Percentiles rank a stretch among this genome's conserved stretches.
Conservation (phyloP, 129 eudicot species). For the Kitagawia praeruptora region DNA sequence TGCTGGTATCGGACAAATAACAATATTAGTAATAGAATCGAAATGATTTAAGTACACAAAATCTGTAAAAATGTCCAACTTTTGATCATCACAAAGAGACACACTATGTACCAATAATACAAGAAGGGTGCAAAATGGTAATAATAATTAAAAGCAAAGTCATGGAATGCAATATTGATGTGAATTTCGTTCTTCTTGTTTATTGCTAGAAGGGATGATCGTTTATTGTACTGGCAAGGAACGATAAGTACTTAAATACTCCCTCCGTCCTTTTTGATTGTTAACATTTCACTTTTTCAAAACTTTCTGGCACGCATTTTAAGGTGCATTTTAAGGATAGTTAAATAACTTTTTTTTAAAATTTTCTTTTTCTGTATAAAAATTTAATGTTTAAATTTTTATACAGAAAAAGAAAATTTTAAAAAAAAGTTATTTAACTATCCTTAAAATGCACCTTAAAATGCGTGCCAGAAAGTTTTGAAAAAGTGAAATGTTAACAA, state of each 20-base stretch:
- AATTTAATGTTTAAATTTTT: too few relatives aligned
- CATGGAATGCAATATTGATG: not conserved
- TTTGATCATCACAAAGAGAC: not conserved
- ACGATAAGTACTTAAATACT: not conserved
- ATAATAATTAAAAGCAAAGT: not conserved
- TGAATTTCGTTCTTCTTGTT: constrained; percentile 6
- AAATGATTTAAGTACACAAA: not conserved
- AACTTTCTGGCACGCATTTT: too few relatives aligned
- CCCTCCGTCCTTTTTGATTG: too few relatives aligned
- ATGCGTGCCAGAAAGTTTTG: too few relatives aligned
- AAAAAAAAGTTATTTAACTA: too few relatives aligned
- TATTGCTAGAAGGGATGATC: constrained; percentile 10
- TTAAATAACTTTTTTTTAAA: too few relatives aligned
- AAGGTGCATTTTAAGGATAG: too few relatives aligned
- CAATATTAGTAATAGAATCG: not conserved
- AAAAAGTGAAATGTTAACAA: too few relatives aligned
- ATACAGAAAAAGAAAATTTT: too few relatives aligned
- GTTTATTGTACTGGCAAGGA: constrained; percentile 1
- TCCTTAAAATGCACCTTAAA: too few relatives aligned
- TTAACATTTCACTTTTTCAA: too few relatives aligned
- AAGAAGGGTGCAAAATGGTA: not conserved
- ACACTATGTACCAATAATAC: not conserved
- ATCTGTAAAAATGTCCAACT: not conserved
- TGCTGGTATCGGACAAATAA: not conserved
- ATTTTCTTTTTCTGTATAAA: too few relatives aligned